These are phyloP conservation scores for Botrytis elliptica DNA, from an alignment of 2,329 filamentous ascomycete genomes.

Conservation along the genomic window DNA sequence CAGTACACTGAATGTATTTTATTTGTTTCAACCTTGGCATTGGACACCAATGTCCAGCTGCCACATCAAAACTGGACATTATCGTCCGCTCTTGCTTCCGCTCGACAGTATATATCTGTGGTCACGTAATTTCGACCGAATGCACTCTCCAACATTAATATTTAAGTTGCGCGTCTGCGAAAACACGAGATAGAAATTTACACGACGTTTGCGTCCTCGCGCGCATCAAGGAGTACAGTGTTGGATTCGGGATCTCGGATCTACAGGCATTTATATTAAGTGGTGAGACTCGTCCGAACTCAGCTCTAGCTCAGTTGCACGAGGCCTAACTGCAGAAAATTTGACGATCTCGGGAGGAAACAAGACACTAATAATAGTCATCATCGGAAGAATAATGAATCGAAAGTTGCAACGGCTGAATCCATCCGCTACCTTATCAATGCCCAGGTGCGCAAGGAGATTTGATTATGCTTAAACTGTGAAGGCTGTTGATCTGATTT, in stretches of 20 bases:
- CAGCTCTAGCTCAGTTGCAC: conserved; percentile 3
- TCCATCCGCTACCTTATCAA: neutral
- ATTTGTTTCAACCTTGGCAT: neutral
- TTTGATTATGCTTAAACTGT: neutral
- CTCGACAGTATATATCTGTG: neutral
- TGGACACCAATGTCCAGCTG: neutral
- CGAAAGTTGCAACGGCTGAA: conserved; percentile 4
- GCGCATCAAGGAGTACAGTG: neutral
- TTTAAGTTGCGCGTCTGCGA: neutral
- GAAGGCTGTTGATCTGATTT: neutral
- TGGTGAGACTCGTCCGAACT: conserved; percentile 8
- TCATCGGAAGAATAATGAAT: conserved; percentile 12
- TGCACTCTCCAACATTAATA: neutral
- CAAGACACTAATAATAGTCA: conserved; percentile 3
- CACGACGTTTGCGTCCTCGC: neutral
- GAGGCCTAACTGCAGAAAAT: neutral
- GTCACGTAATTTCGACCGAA: neutral
- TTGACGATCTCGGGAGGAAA: conserved; percentile 6
- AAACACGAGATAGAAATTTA: neutral
- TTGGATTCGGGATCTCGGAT: neutral
- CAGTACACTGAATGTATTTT: neutral
- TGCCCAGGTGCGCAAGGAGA: neutral
- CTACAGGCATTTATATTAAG: conserved; percentile 1
- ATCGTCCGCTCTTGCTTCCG: neutral
- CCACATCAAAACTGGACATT: neutral